These are phyloP conservation scores for Trichoderma parareesei DNA, from an alignment of 495 filamentous ascomycete species.

Conservation along the genomic window DNA sequence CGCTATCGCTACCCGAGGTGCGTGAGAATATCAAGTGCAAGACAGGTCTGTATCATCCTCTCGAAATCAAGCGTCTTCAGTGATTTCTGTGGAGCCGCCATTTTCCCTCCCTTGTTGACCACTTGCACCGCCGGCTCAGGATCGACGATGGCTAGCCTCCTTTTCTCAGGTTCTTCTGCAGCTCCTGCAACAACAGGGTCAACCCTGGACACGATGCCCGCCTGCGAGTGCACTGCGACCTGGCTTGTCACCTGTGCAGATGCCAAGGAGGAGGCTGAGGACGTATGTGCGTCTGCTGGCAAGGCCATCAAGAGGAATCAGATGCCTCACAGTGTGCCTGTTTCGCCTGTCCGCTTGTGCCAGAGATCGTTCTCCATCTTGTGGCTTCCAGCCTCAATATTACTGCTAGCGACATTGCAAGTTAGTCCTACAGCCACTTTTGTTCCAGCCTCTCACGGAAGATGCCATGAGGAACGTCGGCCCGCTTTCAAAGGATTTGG, in stretches of 20 bases:
- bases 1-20: neutral
- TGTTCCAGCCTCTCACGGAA: neutral
- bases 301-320: no score
- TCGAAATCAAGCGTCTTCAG: neutral
- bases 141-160: neutral
- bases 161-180: no score
- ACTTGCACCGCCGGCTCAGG: neutral
- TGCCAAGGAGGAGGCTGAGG: no score
- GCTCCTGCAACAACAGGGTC: no score
- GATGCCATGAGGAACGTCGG: neutral
- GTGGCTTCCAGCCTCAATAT: neutral
- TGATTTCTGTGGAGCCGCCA: neutral
- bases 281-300: no score
- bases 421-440: neutral
- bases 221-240: no score
- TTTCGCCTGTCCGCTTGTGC: no score
- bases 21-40: neutral
- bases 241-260: no score
- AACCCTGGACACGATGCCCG: no score
- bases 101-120: neutral
- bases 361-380: no score
- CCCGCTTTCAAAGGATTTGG: no score
- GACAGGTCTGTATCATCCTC: neutral
- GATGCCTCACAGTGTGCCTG: no score
- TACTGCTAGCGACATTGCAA: neutral